Evolutionary conservation across 805 yeast species (phyloP).

Genomic region (Candida odintsovae): DNA sequence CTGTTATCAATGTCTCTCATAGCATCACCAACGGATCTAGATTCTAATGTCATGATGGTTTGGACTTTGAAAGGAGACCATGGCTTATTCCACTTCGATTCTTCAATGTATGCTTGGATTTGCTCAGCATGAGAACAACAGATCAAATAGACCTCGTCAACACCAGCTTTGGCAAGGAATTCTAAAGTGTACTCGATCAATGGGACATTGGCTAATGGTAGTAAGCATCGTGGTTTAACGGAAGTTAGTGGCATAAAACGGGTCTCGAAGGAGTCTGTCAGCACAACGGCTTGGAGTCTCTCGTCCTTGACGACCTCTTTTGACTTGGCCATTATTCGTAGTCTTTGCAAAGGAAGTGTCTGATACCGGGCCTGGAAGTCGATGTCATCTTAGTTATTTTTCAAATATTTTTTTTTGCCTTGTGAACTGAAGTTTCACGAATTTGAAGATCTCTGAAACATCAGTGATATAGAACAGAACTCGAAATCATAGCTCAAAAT

Average conservation of each 20-base stretch:
- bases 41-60: conserved; percentile 78
- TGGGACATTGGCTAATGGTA: conserved; percentile 92
- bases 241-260: conserved; percentile 90
- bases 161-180: conserved; percentile 86
- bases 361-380: background rate
- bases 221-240: conserved; percentile 79
- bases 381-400: background rate
- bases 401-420: background rate
- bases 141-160: conserved; percentile 82
- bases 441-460: too few relatives aligned
- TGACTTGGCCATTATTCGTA: conserved; percentile 39
- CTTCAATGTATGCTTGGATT: conserved; percentile 74
- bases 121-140: conserved; percentile 90
- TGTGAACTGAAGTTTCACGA: background rate
- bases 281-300: conserved; percentile 86
- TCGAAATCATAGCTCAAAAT: background rate
- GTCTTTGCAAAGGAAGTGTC: conserved; percentile 28
- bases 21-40: conserved; percentile 92
- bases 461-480: too few relatives aligned
- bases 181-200: conserved; percentile 92
- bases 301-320: conserved; percentile 62
- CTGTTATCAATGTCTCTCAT: conserved; percentile 93
- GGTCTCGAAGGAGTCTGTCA: conserved; percentile 90
- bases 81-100: conserved; percentile 60
- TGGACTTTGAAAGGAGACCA: conserved; percentile 78